Percentiles rank a stretch among this genome's conserved stretches.
Evolutionary conservation across 805 yeast genomes (phyloP).

Genomic region (Saccharomyces jurei): DNA sequence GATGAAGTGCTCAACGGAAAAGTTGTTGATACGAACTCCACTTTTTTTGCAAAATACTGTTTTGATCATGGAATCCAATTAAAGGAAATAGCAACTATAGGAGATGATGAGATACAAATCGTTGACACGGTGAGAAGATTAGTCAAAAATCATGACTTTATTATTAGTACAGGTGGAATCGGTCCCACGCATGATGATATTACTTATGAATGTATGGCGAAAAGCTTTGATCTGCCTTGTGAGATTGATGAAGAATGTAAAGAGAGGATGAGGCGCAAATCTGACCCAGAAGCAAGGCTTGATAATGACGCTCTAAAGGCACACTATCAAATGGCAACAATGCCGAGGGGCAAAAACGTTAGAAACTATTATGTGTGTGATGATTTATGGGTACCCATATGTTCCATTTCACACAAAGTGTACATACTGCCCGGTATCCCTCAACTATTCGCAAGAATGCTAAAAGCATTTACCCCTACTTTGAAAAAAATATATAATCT

Average conservation of each 20-base stretch:
- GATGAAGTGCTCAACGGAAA: constrained; percentile 86
- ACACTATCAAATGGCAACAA: constrained; percentile 69
- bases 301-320: constrained; percentile 45
- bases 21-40: constrained; percentile 70
- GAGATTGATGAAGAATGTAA: constrained; percentile 50
- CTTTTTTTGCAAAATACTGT: constrained; percentile 61
- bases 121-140: constrained; percentile 40
- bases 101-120: constrained; percentile 68
- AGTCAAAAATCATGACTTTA: constrained; percentile 48
- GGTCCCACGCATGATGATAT: constrained; percentile 92
- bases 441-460: constrained; percentile 50
- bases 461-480: constrained; percentile 38
- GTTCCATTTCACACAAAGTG: constrained; percentile 54
- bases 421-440: constrained; percentile 83
- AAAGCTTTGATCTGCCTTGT: constrained; percentile 47
- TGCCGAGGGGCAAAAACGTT: constrained; percentile 48
- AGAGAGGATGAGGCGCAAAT: constrained; percentile 47
- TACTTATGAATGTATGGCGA: constrained; percentile 69
- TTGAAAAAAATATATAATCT: constrained; percentile 33
- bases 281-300: constrained; percentile 30
- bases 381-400: constrained; percentile 78
- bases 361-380: constrained; percentile 41
- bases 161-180: constrained; percentile 58
- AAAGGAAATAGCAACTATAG: constrained; percentile 60
- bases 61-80: constrained; percentile 61